These are phyloP conservation scores for Ammopiptanthus mongolicus DNA, from an alignment of 306 rosid species.

Conservation along the genomic window DNA sequence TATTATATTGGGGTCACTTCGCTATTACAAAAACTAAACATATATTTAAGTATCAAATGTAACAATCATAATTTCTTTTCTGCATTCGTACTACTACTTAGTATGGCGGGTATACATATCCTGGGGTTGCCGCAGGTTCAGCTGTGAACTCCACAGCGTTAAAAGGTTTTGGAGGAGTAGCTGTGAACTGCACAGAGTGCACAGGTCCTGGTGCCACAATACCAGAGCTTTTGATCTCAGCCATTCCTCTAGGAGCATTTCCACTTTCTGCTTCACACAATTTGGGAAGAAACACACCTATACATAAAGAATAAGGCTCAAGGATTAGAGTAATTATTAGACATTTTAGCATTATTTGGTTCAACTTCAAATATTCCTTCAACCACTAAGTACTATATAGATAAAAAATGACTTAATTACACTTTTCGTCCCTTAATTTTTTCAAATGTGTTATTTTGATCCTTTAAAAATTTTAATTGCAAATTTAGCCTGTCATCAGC, in stretches of 20 bases:
- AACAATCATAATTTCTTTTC: neutral
- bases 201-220: constrained; percentile 64
- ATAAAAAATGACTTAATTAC: too few species aligned
- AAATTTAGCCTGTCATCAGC: too few species aligned
- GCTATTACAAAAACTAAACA: neutral
- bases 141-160: neutral
- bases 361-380: neutral
- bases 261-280: constrained; percentile 58
- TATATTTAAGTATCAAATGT: neutral
- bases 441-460: too few species aligned
- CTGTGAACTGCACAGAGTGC: constrained; percentile 7
- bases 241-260: constrained; percentile 52
- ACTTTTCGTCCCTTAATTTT: too few species aligned
- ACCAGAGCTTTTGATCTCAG: constrained; percentile 70
- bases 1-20: neutral
- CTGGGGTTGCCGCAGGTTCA: constrained; percentile 27
- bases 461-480: too few species aligned
- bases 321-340: neutral
- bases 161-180: constrained; percentile 20
- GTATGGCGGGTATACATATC: constrained; percentile 21
- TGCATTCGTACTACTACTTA: neutral
- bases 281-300: constrained; percentile 87
- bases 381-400: neutral
- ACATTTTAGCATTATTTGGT: neutral
- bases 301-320: neutral